Percentiles rank a stretch among this genome's conserved stretches.
These are phyloP conservation scores for Microcos paniculata DNA, from an alignment of 345 rosid species.

Conservation along the genomic window DNA sequence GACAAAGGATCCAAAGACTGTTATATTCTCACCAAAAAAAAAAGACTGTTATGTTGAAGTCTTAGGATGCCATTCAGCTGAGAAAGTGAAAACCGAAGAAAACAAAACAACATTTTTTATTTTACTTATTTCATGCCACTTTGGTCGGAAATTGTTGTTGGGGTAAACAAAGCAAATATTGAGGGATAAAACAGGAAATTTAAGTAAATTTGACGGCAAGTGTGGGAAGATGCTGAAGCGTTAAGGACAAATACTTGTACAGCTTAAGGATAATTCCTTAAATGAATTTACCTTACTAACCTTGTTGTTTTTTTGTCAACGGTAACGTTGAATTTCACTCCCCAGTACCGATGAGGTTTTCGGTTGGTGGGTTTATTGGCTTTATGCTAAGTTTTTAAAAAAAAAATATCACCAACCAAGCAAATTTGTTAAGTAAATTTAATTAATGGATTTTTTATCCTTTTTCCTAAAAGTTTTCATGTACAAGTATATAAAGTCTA, in stretches of 20 bases:
- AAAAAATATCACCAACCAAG: too few relatives aligned
- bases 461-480: too few relatives aligned
- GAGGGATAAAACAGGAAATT: not conserved
- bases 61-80: not conserved
- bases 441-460: too few relatives aligned
- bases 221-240: not conserved
- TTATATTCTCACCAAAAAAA: too few relatives aligned
- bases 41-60: not conserved
- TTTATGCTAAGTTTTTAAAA: too few relatives aligned
- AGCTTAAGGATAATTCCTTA: not conserved
- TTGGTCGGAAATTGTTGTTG: not conserved
- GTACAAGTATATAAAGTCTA: too few relatives aligned
- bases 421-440: too few relatives aligned
- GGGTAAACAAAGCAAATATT: not conserved
- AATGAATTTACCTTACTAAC: not conserved
- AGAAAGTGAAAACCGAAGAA: not conserved
- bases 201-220: not conserved
- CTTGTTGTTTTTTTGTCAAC: not conserved
- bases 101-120: too few relatives aligned
- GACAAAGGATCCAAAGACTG: constrained; percentile 12
- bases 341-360: not conserved
- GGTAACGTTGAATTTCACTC: not conserved
- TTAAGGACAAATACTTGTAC: not conserved
- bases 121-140: not conserved
- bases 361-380: too few relatives aligned